Evolutionary conservation across 1,284 basidiomycete genomes (phyloP).

Genomic region (Moesziomyces sp.): DNA sequence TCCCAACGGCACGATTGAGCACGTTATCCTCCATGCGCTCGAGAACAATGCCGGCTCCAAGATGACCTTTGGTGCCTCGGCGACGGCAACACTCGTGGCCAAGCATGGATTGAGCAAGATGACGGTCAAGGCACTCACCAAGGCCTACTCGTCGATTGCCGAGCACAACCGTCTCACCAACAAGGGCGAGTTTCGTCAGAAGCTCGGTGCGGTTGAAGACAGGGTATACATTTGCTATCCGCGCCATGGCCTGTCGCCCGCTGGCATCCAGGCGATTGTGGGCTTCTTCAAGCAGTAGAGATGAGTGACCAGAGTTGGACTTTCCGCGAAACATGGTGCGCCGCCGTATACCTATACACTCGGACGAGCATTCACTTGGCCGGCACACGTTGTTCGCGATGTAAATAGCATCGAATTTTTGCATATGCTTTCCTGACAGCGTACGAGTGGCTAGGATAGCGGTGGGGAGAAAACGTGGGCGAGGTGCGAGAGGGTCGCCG

Average conservation of each 20-base stretch:
- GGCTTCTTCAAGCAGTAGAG: slow-evolving; percentile 57
- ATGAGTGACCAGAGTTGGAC: not conserved
- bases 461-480: too few species aligned
- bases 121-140: slow-evolving; percentile 51
- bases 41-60: slow-evolving; percentile 70
- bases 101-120: slow-evolving; percentile 59
- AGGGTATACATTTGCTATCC: slow-evolving; percentile 60
- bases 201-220: slow-evolving; percentile 59
- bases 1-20: slow-evolving; percentile 72
- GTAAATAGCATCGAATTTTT: not conserved
- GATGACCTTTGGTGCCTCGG: slow-evolving; percentile 69
- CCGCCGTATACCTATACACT: not conserved
- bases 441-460: too few species aligned
- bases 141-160: slow-evolving; percentile 51
- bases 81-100: slow-evolving; percentile 45
- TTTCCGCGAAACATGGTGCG: not conserved
- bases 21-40: slow-evolving; percentile 72
- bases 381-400: not conserved
- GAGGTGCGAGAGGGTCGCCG: too few species aligned
- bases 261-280: slow-evolving; percentile 59
- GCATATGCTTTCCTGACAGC: not conserved
- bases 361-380: not conserved
- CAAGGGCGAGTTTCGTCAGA: slow-evolving; percentile 64
- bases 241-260: slow-evolving; percentile 53
- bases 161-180: slow-evolving; percentile 51